Evolutionary conservation across 306 rosid genomes (phyloP).

Genomic region (Trichosanthes cucumerina): DNA sequence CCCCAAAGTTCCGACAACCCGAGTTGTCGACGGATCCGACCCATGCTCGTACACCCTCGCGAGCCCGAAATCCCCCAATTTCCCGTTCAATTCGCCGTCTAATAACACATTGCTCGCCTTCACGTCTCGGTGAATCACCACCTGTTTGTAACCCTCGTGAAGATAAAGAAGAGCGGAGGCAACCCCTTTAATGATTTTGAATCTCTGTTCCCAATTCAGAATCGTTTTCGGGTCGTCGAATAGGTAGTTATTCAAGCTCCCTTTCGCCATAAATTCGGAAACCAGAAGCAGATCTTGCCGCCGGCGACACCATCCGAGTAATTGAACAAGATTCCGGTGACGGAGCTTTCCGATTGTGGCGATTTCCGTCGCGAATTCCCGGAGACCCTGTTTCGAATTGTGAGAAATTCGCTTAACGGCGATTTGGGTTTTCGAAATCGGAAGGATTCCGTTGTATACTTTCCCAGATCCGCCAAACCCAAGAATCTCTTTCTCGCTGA

Average conservation of each 20-base stretch:
- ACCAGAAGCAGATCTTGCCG: constrained; percentile 7
- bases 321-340: constrained; percentile 15
- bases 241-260: constrained; percentile 7
- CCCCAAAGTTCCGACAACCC: constrained; percentile 50
- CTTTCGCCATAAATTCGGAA: constrained; percentile 7
- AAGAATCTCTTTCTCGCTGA: constrained; percentile 8
- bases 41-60: constrained; percentile 57
- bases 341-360: constrained; percentile 7
- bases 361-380: constrained; percentile 15
- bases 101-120: constrained; percentile 27
- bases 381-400: constrained; percentile 15
- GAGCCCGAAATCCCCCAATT: constrained; percentile 28
- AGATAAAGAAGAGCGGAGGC: constrained; percentile 10
- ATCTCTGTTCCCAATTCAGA: constrained; percentile 8
- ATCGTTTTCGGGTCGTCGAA: constrained; percentile 4
- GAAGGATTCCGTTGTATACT: constrained; percentile 13
- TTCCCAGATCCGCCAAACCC: constrained; percentile 19
- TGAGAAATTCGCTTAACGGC: constrained; percentile 15
- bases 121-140: constrained; percentile 31
- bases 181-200: background rate
- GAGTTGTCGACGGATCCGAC: constrained; percentile 44
- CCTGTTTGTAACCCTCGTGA: constrained; percentile 19
- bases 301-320: constrained; percentile 14
- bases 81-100: constrained; percentile 20
- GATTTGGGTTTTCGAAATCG: constrained; percentile 2